These are phyloP conservation scores for Pleurotus djamor DNA, from an alignment of 768 basidiomycete species.

Conservation along the genomic window DNA sequence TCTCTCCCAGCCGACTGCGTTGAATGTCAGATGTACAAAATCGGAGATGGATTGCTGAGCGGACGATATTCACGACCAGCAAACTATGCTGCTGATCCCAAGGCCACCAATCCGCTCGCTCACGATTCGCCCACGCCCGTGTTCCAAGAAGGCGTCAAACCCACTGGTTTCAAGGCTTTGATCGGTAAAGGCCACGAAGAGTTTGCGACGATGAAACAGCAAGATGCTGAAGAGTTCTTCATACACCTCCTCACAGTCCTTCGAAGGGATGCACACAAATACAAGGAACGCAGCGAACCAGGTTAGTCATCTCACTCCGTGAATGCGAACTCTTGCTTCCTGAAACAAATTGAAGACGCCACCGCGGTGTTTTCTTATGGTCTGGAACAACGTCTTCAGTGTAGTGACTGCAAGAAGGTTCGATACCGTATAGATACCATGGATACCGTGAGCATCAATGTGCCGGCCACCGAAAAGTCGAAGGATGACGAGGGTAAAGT, in stretches of 20 bases:
- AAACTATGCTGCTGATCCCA: constrained; percentile 47
- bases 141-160: constrained; percentile 86
- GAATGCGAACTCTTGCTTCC: neutral
- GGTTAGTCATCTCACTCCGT: constrained; percentile 17
- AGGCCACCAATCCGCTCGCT: constrained; percentile 84
- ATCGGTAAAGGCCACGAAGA: constrained; percentile 93
- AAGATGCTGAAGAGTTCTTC: constrained; percentile 96
- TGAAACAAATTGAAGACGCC: constrained; percentile 46
- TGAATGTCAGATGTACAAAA: constrained; percentile 90
- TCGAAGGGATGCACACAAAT: constrained; percentile 60
- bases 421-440: constrained; percentile 75
- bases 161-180: constrained; percentile 81
- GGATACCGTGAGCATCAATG: constrained; percentile 79
- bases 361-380: constrained; percentile 79
- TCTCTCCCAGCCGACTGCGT: constrained; percentile 93
- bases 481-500: constrained; percentile 60
- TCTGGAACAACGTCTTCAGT: constrained; percentile 86
- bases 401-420: constrained; percentile 73
- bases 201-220: constrained; percentile 95
- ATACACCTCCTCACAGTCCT: constrained; percentile 75
- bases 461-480: constrained; percentile 63
- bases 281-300: constrained; percentile 31
- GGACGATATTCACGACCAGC: constrained; percentile 77
- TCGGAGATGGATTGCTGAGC: constrained; percentile 90
- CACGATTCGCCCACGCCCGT: constrained; percentile 33